Conservation (phyloP, 2,329 filamentous ascomycete species). For the Cladosporium sp. region DNA sequence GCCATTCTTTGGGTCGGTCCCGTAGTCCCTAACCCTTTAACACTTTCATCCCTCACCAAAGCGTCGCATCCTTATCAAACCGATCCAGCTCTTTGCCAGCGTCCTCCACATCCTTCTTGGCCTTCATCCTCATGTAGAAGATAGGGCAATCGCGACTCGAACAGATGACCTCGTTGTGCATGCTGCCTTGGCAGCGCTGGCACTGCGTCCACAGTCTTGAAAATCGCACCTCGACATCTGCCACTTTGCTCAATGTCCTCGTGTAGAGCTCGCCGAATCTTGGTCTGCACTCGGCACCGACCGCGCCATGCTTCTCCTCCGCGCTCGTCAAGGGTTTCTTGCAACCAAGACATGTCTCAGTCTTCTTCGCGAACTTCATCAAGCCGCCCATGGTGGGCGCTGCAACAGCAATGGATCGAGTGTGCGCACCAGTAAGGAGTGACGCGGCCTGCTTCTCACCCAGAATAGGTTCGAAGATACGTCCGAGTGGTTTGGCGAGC, state of each 20-base stretch:
- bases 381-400: constrained; percentile 87
- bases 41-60: constrained; percentile 51
- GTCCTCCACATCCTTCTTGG: constrained; percentile 98
- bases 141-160: constrained; percentile 95
- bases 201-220: constrained; percentile 96
- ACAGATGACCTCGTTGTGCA: constrained; percentile 98
- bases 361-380: constrained; percentile 99
- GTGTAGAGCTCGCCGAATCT: constrained; percentile 91
- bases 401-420: constrained; percentile 88
- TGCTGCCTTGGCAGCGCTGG: constrained; percentile 93
- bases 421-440: constrained; percentile 88
- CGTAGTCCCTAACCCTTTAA: neutral
- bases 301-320: constrained; percentile 78
- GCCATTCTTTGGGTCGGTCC: constrained; percentile 2
- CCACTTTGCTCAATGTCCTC: constrained; percentile 82
- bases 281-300: constrained; percentile 81
- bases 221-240: constrained; percentile 90
- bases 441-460: constrained; percentile 88
- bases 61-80: constrained; percentile 82
- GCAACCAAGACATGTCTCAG: constrained; percentile 97
- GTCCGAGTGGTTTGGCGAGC: constrained; percentile 85
- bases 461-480: constrained; percentile 97
- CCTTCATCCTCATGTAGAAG: constrained; percentile 99
- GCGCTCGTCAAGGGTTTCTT: constrained; percentile 88
- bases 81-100: constrained; percentile 83